A percentile compares a stretch with the other conserved stretches of the same genome.
These are phyloP conservation scores for Pulveroboletus sp. DNA, from an alignment of 768 basidiomycete species.

Conservation along the genomic window DNA sequence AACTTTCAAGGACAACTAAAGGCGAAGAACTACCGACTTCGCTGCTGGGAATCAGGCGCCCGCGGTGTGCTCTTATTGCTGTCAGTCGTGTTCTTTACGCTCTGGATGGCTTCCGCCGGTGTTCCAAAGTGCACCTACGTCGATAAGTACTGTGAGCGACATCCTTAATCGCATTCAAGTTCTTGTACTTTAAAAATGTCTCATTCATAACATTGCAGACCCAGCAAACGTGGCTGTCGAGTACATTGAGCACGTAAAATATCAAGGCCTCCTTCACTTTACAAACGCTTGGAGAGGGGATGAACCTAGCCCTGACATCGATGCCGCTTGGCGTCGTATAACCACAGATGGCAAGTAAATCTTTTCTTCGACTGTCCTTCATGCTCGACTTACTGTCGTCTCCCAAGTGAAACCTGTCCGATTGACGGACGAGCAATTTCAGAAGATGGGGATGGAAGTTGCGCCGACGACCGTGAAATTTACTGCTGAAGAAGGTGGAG, in stretches of 20 bases:
- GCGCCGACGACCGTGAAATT: constrained; percentile 1
- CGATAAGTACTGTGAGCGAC: constrained; percentile 5
- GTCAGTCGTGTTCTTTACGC: background rate
- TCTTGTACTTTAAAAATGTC: background rate
- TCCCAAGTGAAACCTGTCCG: background rate
- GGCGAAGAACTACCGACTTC: background rate
- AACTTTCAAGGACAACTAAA: background rate
- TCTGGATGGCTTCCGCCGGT: constrained; percentile 2
- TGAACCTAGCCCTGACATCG: constrained; percentile 8
- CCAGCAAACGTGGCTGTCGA: constrained; percentile 7
- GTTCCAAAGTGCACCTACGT: background rate
- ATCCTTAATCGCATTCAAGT: background rate
- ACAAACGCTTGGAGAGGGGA: constrained; percentile 5
- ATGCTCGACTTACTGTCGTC: too few species aligned
- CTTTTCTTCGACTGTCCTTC: too few species aligned
- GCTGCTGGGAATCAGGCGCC: background rate
- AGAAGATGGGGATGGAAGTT: background rate
- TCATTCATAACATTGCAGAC: background rate
- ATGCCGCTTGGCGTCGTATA: background rate
- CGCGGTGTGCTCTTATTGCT: background rate
- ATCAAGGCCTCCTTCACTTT: constrained; percentile 2
- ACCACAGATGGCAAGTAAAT: background rate
- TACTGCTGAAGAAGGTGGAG: constrained; percentile 6
- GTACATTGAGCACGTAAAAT: constrained; percentile 1
- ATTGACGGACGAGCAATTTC: background rate